phyloP scores from a whole-genome alignment of 108 stramenopile genomes.

The Schizochytrium sp. region DNA sequence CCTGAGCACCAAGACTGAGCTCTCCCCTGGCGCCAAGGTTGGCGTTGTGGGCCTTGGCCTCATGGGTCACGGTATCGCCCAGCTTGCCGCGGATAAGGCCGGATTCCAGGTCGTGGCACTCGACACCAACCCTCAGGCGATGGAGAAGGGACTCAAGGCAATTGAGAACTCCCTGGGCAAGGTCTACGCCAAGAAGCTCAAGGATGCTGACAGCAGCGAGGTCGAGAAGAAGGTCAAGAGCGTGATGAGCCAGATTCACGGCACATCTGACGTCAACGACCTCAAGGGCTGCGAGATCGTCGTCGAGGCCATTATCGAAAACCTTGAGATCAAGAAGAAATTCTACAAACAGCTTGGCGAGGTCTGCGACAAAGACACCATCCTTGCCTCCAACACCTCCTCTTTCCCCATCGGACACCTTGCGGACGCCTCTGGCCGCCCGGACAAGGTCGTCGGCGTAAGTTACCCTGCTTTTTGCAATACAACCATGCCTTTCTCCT shows the following conservation, averaged over 20 bases:
- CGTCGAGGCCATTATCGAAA: constrained; percentile 95
- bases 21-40: constrained; percentile 69
- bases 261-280: constrained; percentile 84
- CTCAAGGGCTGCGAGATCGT: constrained; percentile 86
- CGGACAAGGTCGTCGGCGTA: constrained; percentile 89
- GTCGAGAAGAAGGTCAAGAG: constrained; percentile 69
- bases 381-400: constrained; percentile 95
- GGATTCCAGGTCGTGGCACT: constrained; percentile 78
- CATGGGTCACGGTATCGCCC: constrained; percentile 97
- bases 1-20: constrained; percentile 33
- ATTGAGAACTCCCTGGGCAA: constrained; percentile 69
- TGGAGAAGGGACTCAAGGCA: constrained; percentile 67
- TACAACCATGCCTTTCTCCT: too few species aligned
- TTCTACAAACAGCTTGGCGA: constrained; percentile 85
- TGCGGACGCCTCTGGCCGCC: constrained; percentile 87
- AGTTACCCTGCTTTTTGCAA: too few species aligned
- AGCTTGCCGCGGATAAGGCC: constrained; percentile 79
- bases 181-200: constrained; percentile 76
- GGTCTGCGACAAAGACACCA: constrained; percentile 83
- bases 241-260: constrained; percentile 79
- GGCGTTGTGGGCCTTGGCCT: constrained; percentile 97
- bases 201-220: constrained; percentile 79
- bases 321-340: constrained; percentile 88
- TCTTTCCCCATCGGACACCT: constrained; percentile 89
- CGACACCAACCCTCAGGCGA: constrained; percentile 67